These are phyloP conservation scores for Chionographis japonica DNA, from an alignment of 106 monocot genomes.

Conservation along the genomic window DNA sequence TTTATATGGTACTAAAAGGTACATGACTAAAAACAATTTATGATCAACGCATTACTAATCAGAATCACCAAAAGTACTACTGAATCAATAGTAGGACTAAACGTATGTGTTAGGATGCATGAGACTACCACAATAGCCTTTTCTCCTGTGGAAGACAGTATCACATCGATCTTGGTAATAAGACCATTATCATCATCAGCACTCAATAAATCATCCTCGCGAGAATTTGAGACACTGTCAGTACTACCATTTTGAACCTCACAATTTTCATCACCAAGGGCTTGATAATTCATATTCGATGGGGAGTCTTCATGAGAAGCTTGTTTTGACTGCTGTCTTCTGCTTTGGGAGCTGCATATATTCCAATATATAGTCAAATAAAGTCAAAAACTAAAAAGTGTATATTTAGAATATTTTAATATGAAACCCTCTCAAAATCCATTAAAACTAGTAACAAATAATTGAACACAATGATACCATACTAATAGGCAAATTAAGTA, in stretches of 20 bases:
- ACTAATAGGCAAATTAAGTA: too few relatives aligned
- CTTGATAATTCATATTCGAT: constrained; percentile 17
- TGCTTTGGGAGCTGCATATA: constrained; percentile 39
- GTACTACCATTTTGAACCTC: constrained; percentile 21
- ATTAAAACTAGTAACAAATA: too few relatives aligned
- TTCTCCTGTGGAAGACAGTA: constrained; percentile 18
- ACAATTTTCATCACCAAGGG: constrained; percentile 17
- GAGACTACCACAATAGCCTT: constrained; percentile 24
- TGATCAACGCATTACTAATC: too few relatives aligned
- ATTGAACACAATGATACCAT: too few relatives aligned
- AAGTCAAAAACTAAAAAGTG: too few relatives aligned
- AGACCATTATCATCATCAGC: constrained; percentile 7
- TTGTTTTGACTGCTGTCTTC: constrained; percentile 40
- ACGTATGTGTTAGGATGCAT: not conserved
- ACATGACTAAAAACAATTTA: too few relatives aligned
- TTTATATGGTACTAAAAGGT: too few relatives aligned
- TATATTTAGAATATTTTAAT: too few relatives aligned
- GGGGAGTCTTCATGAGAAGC: constrained; percentile 12
- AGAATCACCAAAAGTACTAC: too few relatives aligned
- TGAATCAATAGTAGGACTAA: too few relatives aligned
- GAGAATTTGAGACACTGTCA: constrained; percentile 9
- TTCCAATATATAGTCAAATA: not conserved
- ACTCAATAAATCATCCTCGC: constrained; percentile 10
- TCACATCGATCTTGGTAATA: constrained; percentile 8
- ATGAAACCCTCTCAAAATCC: too few relatives aligned